Base-by-base conservation (phyloP, 768 basidiomycete species). In the Boletus vinaceobasis region DNA sequence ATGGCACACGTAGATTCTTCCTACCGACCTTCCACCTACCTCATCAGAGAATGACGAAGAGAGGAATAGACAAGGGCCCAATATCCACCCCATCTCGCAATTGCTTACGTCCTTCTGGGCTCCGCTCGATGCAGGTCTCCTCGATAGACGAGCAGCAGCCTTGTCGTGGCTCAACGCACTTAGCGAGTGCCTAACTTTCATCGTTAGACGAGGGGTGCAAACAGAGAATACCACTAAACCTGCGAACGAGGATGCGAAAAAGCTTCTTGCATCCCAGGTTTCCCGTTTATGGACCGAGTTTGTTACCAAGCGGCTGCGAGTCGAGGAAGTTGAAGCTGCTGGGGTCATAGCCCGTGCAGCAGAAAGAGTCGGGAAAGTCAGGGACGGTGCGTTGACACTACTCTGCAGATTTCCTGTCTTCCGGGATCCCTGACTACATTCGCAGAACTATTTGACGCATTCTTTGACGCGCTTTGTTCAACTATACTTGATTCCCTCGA, bases 31-130 rank as follows among this genome's bases (percentile, higher is more conserved):
- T 14, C 64, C 66, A 15, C 33, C 53, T n/a, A 0, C 36, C 27
- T 48, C 53, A 9, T 40, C 35, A 23, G 43, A 36, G 15, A 42
- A 19, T 26, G 50, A 44, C 6, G 11, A 53, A 29, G 49, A 50
- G n/a, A 13, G 2, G 8, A 44, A 29, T 5, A 23, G 42, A 35
- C 47, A n/a, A 17, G 33, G 11, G 4, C 17, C 19, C 14, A 11
- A 9, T 15, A 36, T 45, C 29, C 66, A 21, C 68, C 74, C 67
- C 48, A 65, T 87, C 3, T 60, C 73, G 3, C 75, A 78, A 29
- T 72, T 96, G 40, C 89, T 93, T 65, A 71, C 76, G 1, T 82
- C 90, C 0, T 85, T 98, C 62, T 97, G 94, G 93, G 80, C 84
- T 15, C 93, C 90, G 0, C 69, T 91, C 1, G 85, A 89, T 48